phyloP scores from a whole-genome alignment of 169 alveolate species.

The Plasmodium berghei region DNA sequence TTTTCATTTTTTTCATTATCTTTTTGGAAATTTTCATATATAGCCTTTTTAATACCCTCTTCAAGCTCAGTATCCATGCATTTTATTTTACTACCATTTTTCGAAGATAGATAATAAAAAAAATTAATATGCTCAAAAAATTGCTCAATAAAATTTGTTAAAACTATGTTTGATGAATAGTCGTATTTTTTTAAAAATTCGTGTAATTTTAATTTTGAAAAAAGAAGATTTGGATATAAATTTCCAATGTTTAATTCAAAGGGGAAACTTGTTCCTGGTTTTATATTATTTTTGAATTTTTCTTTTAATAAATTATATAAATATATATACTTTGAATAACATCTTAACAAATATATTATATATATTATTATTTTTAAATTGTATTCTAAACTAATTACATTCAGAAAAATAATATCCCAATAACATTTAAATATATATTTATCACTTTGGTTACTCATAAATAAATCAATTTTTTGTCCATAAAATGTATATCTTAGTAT shows the following conservation, averaged over 20 bases:
- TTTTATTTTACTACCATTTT: not conserved
- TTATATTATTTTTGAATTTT: constrained; percentile 5
- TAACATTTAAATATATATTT: constrained; percentile 45
- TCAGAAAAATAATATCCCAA: constrained; percentile 32
- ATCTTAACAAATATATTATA: constrained; percentile 40
- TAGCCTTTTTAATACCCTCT: not conserved
- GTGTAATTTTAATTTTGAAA: constrained; percentile 36
- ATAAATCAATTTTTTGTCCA: constrained; percentile 56
- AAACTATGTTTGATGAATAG: constrained; percentile 32
- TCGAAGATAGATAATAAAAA: constrained; percentile 20
- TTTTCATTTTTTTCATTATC: not conserved
- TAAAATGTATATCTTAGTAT: constrained; percentile 43
- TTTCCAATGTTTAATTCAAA: constrained; percentile 5
- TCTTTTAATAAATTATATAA: constrained; percentile 32
- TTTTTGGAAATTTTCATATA: not conserved
- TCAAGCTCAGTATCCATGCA: not conserved
- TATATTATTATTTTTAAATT: constrained; percentile 53
- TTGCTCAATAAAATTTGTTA: constrained; percentile 43
- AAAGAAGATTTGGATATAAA: constrained; percentile 10
- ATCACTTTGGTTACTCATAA: constrained; percentile 29
- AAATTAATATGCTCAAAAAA: constrained; percentile 43
- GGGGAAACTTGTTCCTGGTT: constrained; percentile 10
- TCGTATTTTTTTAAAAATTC: constrained; percentile 51
- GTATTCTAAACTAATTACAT: constrained; percentile 40
- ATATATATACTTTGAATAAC: constrained; percentile 43